These are phyloP conservation scores for Zizania palustris DNA, from an alignment of 202 grass and related monocot genomes.

Conservation along the genomic window DNA sequence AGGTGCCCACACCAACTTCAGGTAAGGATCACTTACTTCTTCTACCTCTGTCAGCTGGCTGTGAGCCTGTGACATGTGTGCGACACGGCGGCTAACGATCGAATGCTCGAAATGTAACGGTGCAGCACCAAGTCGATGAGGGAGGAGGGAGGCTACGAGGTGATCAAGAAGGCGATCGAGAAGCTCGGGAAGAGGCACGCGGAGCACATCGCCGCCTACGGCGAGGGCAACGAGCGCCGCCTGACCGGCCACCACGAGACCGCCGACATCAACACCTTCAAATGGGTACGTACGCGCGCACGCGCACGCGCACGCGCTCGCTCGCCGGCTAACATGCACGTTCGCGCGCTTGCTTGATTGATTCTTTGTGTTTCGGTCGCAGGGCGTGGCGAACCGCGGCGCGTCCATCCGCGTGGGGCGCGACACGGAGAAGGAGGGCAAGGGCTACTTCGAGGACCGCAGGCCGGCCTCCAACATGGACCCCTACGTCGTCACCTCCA, in stretches of 20 bases:
- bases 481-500: slow-evolving; percentile 84
- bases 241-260: slow-evolving; percentile 91
- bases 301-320: too few relatives aligned
- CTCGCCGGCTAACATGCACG: too few relatives aligned
- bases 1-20: slow-evolving; percentile 89
- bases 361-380: background rate
- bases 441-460: slow-evolving; percentile 91
- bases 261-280: slow-evolving; percentile 90
- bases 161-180: slow-evolving; percentile 81
- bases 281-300: slow-evolving; percentile 52
- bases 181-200: slow-evolving; percentile 66
- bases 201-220: slow-evolving; percentile 87
- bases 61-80: background rate
- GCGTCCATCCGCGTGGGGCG: slow-evolving; percentile 82
- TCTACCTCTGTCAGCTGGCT: too few relatives aligned
- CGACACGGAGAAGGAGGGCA: slow-evolving; percentile 80
- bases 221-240: slow-evolving; percentile 88
- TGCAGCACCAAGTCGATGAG: slow-evolving; percentile 89
- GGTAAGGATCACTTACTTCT: slow-evolving; percentile 14
- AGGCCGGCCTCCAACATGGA: slow-evolving; percentile 97
- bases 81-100: too few relatives aligned
- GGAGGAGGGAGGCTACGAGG: slow-evolving; percentile 65
- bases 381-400: slow-evolving; percentile 87
- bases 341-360: too few relatives aligned
- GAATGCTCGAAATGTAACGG: background rate